phyloP scores from a whole-genome alignment of 345 rosid genomes.

The Rhodamnia rubescens region DNA sequence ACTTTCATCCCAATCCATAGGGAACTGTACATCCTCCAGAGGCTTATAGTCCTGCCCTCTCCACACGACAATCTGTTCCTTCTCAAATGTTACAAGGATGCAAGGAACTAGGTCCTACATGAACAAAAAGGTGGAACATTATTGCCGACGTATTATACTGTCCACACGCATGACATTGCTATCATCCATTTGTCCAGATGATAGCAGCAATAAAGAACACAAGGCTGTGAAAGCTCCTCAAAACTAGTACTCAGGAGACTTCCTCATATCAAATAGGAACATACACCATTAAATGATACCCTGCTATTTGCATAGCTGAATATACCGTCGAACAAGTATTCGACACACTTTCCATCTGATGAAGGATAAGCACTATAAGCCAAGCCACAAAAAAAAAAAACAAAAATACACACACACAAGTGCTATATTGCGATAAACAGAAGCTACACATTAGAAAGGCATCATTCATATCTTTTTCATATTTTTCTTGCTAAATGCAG shows the following conservation, averaged over 20 bases:
- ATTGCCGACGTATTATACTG: not conserved
- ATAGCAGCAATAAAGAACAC: not conserved
- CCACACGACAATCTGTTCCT: conserved; percentile 89
- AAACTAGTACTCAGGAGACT: not conserved
- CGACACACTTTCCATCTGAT: not conserved
- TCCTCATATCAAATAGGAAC: not conserved
- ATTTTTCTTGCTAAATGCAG: not conserved
- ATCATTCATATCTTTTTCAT: not conserved
- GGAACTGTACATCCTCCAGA: conserved; percentile 25
- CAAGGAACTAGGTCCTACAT: conserved; percentile 80
- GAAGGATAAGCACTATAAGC: not conserved
- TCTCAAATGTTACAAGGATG: conserved; percentile 74
- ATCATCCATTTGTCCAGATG: not conserved
- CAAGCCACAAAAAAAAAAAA: not conserved
- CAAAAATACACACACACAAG: not conserved
- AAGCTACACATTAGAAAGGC: not conserved
- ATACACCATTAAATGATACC: not conserved
- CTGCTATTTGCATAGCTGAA: not conserved
- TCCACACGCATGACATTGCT: not conserved
- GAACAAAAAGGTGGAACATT: not conserved
- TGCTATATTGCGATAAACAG: not conserved
- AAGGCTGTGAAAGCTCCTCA: not conserved
- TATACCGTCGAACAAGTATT: not conserved
- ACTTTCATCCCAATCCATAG: conserved; percentile 14
- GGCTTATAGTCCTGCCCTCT: conserved; percentile 63